phyloP scores from a whole-genome alignment of 1,284 basidiomycete genomes.

The Xerocomus amazonicus region DNA sequence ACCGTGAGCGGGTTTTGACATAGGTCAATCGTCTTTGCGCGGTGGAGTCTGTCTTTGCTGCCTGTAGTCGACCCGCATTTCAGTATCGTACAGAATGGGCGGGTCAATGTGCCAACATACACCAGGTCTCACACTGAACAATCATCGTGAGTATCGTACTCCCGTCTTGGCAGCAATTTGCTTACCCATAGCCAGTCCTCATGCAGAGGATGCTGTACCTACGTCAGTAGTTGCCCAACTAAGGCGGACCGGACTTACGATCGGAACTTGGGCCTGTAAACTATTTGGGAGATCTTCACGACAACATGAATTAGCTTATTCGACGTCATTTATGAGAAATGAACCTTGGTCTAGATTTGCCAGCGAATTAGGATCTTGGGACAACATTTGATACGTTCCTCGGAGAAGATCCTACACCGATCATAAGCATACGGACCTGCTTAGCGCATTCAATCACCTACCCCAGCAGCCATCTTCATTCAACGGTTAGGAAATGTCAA shows the following conservation, averaged over 20 bases:
- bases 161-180: slow-evolving; percentile 7
- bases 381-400: slow-evolving; percentile 88
- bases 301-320: neutral
- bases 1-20: slow-evolving; percentile 92
- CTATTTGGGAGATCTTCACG: slow-evolving; percentile 85
- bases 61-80: slow-evolving; percentile 34
- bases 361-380: slow-evolving; percentile 89
- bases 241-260: slow-evolving; percentile 49
- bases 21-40: slow-evolving; percentile 88
- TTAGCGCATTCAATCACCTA: slow-evolving; percentile 35
- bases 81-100: neutral
- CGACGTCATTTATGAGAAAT: slow-evolving; percentile 1
- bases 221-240: slow-evolving; percentile 2
- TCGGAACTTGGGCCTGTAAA: slow-evolving; percentile 82
- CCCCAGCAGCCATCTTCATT: slow-evolving; percentile 72
- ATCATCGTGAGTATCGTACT: slow-evolving; percentile 9
- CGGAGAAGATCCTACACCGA: slow-evolving; percentile 76
- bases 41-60: slow-evolving; percentile 76
- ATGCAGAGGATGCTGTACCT: slow-evolving; percentile 69
- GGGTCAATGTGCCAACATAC: slow-evolving; percentile 42
- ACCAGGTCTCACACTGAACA: slow-evolving; percentile 80
- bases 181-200: slow-evolving; percentile 92
- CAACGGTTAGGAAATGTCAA: slow-evolving; percentile 9
- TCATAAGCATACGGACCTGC: neutral
- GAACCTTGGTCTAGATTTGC: slow-evolving; percentile 93